A percentile compares a stretch with the other conserved stretches of the same genome.
phyloP scores from a whole-genome alignment of 2,329 filamentous ascomycete species.

The Macrophomina phaseolina region DNA sequence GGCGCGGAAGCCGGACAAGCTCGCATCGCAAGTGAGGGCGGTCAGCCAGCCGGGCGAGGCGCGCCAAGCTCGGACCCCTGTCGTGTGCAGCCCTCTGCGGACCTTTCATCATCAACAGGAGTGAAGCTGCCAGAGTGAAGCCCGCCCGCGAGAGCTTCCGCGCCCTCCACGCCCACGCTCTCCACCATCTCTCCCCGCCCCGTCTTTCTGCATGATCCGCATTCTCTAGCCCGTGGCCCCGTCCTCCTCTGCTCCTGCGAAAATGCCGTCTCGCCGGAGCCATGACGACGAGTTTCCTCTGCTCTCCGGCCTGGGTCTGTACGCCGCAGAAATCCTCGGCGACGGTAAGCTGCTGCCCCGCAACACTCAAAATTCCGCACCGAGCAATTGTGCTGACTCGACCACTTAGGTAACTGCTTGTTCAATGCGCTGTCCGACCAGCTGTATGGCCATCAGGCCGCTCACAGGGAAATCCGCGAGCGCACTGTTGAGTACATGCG shows the following conservation, averaged over 20 bases:
- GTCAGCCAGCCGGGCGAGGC: slow-evolving; percentile 10
- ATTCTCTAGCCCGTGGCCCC: slow-evolving; percentile 32
- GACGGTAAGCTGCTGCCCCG: slow-evolving; percentile 60
- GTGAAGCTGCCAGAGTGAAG: slow-evolving; percentile 27
- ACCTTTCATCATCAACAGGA: slow-evolving; percentile 27
- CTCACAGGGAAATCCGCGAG: slow-evolving; percentile 64
- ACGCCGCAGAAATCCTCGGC: slow-evolving; percentile 63
- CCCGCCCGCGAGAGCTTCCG: slow-evolving; percentile 26
- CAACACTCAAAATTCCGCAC: neutral
- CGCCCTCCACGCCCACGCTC: slow-evolving; percentile 36
- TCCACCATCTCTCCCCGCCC: slow-evolving; percentile 35
- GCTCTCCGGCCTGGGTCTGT: slow-evolving; percentile 62
- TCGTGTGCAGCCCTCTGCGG: slow-evolving; percentile 20
- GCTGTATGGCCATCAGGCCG: slow-evolving; percentile 65
- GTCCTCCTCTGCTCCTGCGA: slow-evolving; percentile 31
- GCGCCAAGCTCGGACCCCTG: slow-evolving; percentile 27
- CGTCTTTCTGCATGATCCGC: slow-evolving; percentile 31
- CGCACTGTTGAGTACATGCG: slow-evolving; percentile 67
- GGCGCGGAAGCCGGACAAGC: neutral
- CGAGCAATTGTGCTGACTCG: slow-evolving; percentile 30
- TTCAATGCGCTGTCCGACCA: slow-evolving; percentile 73
- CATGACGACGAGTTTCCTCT: slow-evolving; percentile 58
- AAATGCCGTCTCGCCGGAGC: slow-evolving; percentile 28
- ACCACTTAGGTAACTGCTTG: slow-evolving; percentile 67
- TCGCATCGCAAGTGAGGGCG: slow-evolving; percentile 7